Evolutionary conservation across 805 yeast species (phyloP), one percentile per base, ranked within the genome.

Genomic region (Kuraishia floccosa): DNA sequence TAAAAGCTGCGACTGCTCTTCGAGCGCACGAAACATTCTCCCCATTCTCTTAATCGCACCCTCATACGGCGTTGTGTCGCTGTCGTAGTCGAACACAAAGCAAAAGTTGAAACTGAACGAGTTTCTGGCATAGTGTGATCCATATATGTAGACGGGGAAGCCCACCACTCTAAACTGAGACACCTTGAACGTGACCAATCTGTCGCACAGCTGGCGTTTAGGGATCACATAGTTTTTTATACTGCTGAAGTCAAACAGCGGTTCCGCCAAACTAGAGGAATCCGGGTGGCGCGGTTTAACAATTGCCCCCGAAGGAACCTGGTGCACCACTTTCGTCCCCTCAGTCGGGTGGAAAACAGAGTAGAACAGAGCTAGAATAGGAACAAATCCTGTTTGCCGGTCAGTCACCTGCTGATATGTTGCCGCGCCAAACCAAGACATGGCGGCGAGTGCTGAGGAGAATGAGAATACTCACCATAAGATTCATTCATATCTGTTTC

Each of bases 301-400:
- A 17, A 76, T 70, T 4, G 81, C 63, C 5, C 85, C 83, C 24
- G 76, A 72, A 2, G 98, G 98, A 1, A 85, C 93, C 50, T 91
- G 96, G 44, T 81, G 82, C 4, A 82, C 68, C 5, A 89, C 87
- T 54, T 86, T 85, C 0, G 97, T 79, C 1, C 98, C 98, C 46
- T 86, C 94, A 0, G 91, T 82, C 0, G 96, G 96, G 45, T 91
- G 96, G 54, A 91, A 91, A 0, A 83, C 84, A 0, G 96, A 76
- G 52, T 84, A 91, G 51, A 91, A 87, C 27, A 86, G 63, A 2
- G 96, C 91, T 35, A 72, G 65, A 12, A 91, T 85, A n/a, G 94
- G 94, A 5, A 78, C 80, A 47, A 87, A 86, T 14, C 94, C 95
- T 51, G 22, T n/a, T n/a, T n/a, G n/a, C n/a, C n/a, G n/a, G n/a